Percentiles rank a stretch among this genome's conserved stretches.
Conservation (phyloP, 257 asterid genomes). For the Mentha longifolia region DNA sequence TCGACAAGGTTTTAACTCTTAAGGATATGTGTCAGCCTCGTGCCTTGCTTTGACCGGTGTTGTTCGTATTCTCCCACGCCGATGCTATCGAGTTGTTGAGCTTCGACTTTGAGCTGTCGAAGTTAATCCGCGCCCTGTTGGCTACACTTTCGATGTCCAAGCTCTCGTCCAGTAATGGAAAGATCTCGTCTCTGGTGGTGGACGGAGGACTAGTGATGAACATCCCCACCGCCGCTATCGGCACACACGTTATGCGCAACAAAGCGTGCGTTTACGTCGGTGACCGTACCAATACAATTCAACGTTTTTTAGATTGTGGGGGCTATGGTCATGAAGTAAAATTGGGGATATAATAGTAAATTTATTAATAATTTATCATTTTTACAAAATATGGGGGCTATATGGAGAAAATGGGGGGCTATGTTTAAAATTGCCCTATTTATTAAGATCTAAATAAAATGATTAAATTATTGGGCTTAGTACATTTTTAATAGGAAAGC, state of each 20-base stretch:
- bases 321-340: no score
- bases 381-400: no score
- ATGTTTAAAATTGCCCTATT: no score
- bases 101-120: constrained; percentile 86
- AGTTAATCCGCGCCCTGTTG: constrained; percentile 89
- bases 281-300: no score
- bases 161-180: constrained; percentile 73
- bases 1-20: constrained; percentile 60
- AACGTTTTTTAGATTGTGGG: no score
- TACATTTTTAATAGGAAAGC: no score
- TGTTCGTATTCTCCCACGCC: constrained; percentile 94
- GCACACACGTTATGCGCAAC: constrained; percentile 90
- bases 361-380: no score
- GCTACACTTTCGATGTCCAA: constrained; percentile 82
- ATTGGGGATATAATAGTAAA: no score
- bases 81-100: constrained; percentile 83
- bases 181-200: constrained; percentile 74
- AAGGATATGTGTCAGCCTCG: constrained; percentile 81
- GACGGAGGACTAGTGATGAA: constrained; percentile 98
- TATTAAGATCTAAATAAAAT: no score
- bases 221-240: constrained; percentile 95
- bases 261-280: constrained; percentile 87
- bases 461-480: no score
- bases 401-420: no score
- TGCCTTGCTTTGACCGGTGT: constrained; percentile 93